Percentiles rank a stretch among this genome's conserved stretches.
phyloP scores from a whole-genome alignment of 163 green algal species.

The Chlorella variabilis region DNA sequence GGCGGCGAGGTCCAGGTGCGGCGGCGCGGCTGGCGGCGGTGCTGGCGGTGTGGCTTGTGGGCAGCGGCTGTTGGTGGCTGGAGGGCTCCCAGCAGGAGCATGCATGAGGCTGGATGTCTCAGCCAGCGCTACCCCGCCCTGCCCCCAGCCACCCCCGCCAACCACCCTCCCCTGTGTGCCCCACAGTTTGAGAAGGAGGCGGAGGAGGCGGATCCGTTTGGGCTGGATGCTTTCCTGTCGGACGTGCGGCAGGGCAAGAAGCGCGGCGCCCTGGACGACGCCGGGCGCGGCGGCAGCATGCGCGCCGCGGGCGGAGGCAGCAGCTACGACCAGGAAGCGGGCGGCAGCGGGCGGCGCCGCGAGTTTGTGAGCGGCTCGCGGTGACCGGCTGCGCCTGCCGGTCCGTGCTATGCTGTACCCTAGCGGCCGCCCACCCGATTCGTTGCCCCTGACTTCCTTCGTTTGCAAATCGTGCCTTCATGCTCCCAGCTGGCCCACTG shows the following conservation, averaged over 20 bases:
- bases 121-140: too few relatives aligned
- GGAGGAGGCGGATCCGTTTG: conserved; percentile 94
- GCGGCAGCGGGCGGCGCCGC: conserved; percentile 62
- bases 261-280: conserved; percentile 46
- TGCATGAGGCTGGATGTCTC: neutral
- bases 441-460: too few relatives aligned
- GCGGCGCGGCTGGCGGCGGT: too few relatives aligned
- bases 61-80: conserved; percentile 43
- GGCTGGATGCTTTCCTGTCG: conserved; percentile 90
- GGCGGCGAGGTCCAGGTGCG: conserved; percentile 44
- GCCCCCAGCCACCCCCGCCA: neutral
- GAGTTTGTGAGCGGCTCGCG: conserved; percentile 56
- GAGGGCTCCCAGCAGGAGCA: neutral
- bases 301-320: conserved; percentile 67
- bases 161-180: conserved; percentile 2
- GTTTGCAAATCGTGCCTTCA: too few relatives aligned
- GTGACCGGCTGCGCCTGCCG: too few relatives aligned
- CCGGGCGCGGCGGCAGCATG: conserved; percentile 71
- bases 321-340: conserved; percentile 64
- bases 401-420: too few relatives aligned
- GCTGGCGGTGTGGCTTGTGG: too few relatives aligned
- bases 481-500: too few relatives aligned
- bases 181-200: conserved; percentile 89
- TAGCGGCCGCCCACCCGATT: too few relatives aligned
- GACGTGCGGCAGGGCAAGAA: conserved; percentile 70